Percentiles rank a stretch among this genome's conserved stretches.
phyloP scores from a whole-genome alignment of 345 rosid genomes.

The Salix udensis region DNA sequence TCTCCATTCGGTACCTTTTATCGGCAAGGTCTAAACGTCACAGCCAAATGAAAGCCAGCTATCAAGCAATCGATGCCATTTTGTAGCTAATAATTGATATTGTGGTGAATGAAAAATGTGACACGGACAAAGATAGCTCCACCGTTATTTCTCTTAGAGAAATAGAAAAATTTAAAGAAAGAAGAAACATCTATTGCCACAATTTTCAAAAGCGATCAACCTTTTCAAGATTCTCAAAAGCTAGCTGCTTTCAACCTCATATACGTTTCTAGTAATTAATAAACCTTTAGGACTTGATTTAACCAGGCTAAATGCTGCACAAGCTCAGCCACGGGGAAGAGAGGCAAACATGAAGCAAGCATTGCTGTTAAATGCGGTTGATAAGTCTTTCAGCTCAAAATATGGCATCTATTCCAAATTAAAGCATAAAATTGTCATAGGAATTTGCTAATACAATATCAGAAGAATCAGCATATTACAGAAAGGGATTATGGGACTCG shows the following conservation, averaged over 20 bases:
- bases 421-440: too few relatives aligned
- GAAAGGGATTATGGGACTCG: neutral
- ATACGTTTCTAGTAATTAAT: neutral
- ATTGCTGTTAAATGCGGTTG: neutral
- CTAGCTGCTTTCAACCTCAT: neutral
- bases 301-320: neutral
- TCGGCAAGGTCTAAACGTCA: neutral
- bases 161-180: neutral
- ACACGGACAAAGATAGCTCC: neutral
- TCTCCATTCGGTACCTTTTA: neutral
- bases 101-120: neutral
- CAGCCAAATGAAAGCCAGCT: neutral
- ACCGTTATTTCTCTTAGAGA: neutral
- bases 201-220: neutral
- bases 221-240: neutral
- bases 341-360: neutral
- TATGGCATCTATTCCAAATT: neutral
- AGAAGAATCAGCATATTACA: neutral
- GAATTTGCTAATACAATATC: neutral
- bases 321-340: neutral
- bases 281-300: neutral
- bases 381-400: neutral
- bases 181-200: neutral
- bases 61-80: neutral
- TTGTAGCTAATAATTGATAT: neutral